Evolutionary conservation across 2,329 filamentous ascomycete species (phyloP), one percentile per base, ranked within the genome.

Genomic region (Aureobasidium sp.): DNA sequence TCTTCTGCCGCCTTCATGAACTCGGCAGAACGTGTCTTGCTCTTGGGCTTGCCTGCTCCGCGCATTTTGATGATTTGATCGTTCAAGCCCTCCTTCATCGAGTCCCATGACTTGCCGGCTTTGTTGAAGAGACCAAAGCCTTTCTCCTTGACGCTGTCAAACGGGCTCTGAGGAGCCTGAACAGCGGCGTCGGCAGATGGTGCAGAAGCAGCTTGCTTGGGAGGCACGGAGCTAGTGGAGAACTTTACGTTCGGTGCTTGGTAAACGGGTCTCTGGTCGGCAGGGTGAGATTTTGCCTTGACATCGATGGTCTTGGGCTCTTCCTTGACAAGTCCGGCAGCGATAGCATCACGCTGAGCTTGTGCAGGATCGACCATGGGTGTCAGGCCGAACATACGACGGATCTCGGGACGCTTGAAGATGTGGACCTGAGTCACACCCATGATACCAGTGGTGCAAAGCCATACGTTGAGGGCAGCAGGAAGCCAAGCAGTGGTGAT

Each of bases 391-490:
- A 80, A 68, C 46, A 69, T 60, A 8, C 69, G 67, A 27, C 79
- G 70, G 58, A 80, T 69, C 3, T 63, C 60, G 29, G 70, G 66
- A 34, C 67, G 70, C 48, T 73, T 74, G 32, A 81, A 70, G 2
- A 76, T 23, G n/a, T 68, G 67, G 10, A 69, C 73, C 37, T 79
- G 77, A 1, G 69, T 15, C 47, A 75, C 70, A 36, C 76, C 75
- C n/a, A 78, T 63, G 9, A 73, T 44, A 63, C 75, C 71, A 3
- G 79, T 75, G 15, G 75, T 66, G 58, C 82, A 72, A 75, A 90
- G 88, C 75, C 84, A 87, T 34, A 89, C 69, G 69, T 88, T 85
- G 2, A 89, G 72, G 23, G 77, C 79, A 27, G 82, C 79, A 0
- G 84, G 81, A 70, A 82, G 80, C 64, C 75, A 82, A 13, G 75